Evolutionary conservation across 2,329 filamentous ascomycete genomes (phyloP).

Genomic region (Colletotrichum navitas): DNA sequence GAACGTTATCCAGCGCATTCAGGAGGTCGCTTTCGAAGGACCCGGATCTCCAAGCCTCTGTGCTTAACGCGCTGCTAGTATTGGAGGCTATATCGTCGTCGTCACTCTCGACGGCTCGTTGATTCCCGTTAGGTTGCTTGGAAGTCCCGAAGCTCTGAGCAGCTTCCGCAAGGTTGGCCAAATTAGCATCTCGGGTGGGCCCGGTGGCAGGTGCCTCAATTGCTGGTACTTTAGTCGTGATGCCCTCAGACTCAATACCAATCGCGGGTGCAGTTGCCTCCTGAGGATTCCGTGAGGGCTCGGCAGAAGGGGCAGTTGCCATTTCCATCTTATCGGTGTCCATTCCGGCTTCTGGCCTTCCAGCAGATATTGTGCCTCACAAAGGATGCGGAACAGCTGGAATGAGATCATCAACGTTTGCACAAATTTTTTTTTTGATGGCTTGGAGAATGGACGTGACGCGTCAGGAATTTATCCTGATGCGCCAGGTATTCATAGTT

Average conservation of each 20-base stretch:
- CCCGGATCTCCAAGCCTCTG: background rate
- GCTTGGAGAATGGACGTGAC: background rate
- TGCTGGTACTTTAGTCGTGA: background rate
- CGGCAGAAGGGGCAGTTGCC: background rate
- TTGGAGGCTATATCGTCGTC: background rate
- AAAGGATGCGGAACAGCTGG: background rate
- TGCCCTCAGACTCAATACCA: background rate
- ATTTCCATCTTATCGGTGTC: background rate
- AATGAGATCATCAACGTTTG: background rate
- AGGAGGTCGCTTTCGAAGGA: constrained; percentile 35
- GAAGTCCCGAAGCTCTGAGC: background rate
- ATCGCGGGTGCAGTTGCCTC: background rate
- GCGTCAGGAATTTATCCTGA: background rate
- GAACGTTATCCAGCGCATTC: constrained; percentile 28
- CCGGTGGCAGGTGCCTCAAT: background rate
- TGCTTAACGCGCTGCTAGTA: constrained; percentile 4
- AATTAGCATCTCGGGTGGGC: background rate
- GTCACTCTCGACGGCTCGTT: background rate
- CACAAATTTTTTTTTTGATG: background rate
- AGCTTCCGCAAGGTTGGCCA: background rate
- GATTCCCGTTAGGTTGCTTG: too few species aligned
- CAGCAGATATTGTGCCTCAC: background rate
- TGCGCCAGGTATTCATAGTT: background rate
- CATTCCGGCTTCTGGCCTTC: background rate
- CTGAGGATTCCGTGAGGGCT: background rate